A percentile compares a stretch with the other conserved stretches of the same genome.
Evolutionary conservation across 2,329 filamentous ascomycete species (phyloP).

Genomic region (Madurella mycetomatis): DNA sequence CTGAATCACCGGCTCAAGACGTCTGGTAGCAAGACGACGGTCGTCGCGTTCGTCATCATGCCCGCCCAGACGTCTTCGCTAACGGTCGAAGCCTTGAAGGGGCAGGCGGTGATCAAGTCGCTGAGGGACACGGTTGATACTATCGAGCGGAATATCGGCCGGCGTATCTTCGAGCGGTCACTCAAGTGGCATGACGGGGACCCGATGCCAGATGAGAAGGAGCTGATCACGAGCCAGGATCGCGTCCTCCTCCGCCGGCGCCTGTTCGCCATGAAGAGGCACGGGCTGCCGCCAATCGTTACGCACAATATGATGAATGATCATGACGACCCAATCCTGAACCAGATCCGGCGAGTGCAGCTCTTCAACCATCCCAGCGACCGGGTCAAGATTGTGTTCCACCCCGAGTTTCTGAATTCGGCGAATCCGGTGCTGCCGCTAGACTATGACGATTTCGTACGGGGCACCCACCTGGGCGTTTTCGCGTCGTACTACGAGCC

Average conservation of each 20-base stretch:
- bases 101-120: slow-evolving; percentile 96
- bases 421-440: slow-evolving; percentile 91
- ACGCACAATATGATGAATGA: slow-evolving; percentile 99
- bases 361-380: slow-evolving; percentile 95
- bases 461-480: slow-evolving; percentile 90
- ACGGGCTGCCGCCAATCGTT: slow-evolving; percentile 86
- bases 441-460: slow-evolving; percentile 98
- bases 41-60: slow-evolving; percentile 98
- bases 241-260: slow-evolving; percentile 86
- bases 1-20: slow-evolving; percentile 90
- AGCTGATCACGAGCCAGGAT: slow-evolving; percentile 86
- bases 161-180: slow-evolving; percentile 90
- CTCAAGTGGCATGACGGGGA: slow-evolving; percentile 95
- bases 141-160: slow-evolving; percentile 88
- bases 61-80: slow-evolving; percentile 92
- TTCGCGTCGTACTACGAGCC: slow-evolving; percentile 99
- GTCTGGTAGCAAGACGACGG: slow-evolving; percentile 80
- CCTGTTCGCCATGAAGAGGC: slow-evolving; percentile 93
- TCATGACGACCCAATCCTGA: slow-evolving; percentile 85
- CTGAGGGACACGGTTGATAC: slow-evolving; percentile 87
- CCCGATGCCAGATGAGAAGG: slow-evolving; percentile 91
- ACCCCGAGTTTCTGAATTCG: slow-evolving; percentile 95
- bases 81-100: slow-evolving; percentile 92
- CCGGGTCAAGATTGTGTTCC: slow-evolving; percentile 96
- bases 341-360: slow-evolving; percentile 92